Conservation (phyloP, 345 rosid genomes). For the Murraya paniculata region DNA sequence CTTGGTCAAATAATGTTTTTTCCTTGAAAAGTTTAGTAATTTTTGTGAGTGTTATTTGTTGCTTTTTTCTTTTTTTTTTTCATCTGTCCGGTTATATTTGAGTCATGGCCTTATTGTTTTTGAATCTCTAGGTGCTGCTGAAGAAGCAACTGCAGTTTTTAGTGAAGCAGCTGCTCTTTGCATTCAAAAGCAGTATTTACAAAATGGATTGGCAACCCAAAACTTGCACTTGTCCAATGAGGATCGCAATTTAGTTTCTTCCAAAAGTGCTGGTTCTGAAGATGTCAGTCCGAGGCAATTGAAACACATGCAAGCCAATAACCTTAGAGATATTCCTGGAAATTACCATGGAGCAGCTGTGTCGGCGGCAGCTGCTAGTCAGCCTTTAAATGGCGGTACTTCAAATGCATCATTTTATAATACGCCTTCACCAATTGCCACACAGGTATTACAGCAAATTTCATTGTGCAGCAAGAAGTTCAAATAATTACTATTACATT, state of each 20-base stretch:
- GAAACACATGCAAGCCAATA: conserved; percentile 66
- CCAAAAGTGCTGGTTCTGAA: conserved; percentile 45
- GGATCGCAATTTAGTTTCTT: conserved; percentile 50
- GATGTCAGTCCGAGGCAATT: conserved; percentile 67
- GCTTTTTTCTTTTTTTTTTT: conserved; percentile 6
- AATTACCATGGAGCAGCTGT: conserved; percentile 49
- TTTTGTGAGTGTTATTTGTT: not conserved
- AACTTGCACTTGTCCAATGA: conserved; percentile 46
- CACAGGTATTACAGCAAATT: conserved; percentile 53
- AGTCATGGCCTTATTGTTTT: not conserved
- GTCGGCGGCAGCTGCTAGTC: conserved; percentile 46
- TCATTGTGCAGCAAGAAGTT: not conserved
- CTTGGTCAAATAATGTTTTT: not conserved
- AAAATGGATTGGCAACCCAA: conserved; percentile 43
- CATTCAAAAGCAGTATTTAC: conserved; percentile 77
- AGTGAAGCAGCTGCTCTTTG: conserved; percentile 84
- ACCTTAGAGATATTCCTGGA: conserved; percentile 67
- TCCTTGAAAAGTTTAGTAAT: not conserved
- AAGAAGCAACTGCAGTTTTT: conserved; percentile 79
- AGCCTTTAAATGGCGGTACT: conserved; percentile 65
- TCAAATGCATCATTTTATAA: conserved; percentile 65
- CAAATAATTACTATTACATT: not conserved
- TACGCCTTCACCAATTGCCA: conserved; percentile 86
- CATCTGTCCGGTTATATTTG: not conserved
- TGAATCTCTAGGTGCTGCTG: conserved; percentile 66